Evolutionary conservation across 495 filamentous ascomycete species (phyloP), one percentile per base, ranked within the genome.

Genomic region (Hypoxylon perforatum): DNA sequence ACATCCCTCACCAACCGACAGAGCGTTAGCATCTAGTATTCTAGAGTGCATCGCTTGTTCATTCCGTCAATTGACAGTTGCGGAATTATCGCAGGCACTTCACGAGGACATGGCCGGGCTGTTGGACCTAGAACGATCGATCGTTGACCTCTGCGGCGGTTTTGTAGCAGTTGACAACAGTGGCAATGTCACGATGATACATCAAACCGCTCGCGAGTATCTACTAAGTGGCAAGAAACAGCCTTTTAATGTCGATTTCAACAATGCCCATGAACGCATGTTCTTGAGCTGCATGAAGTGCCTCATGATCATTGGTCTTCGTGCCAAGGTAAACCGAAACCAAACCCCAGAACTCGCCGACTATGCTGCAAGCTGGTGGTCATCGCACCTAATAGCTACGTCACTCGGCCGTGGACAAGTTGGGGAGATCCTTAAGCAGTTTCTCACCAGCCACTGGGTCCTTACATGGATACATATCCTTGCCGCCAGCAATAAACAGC

Each of bases 121-220:
- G 1, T 46, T 78, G 5, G 74, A 80, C 25, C 25, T 82, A 14
- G 59, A 76, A 42, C 47, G 69, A 12, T 70, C 79, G 0, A 63
- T 81, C n/a, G 25, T 53, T 2, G 65, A 75, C 1, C 46, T 77
- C 0, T 84, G 80, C 51, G 77, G 82, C 1, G 73, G 75, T 0
- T 77, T 84, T 17, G 56, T 83, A 0, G 57, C 60, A 9, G 51
- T 84, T 8, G 78, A 84, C 56, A 73, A 68, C 18, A 41, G 64
- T 1, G 55, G 45, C 2, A 64, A 76, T 17, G 74, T 80, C 12
- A 58, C 70, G n/a, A 63, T 82, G 23, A 63, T 82, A 15, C 82
- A 84, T 61, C 69, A 79, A 35, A 83, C 79, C 0, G 79, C 78
- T 45, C 73, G 76, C 21, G 79, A 81, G 41, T 81, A 77, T 38